Conservation (phyloP, 2,329 filamentous ascomycete genomes). For the Thielaviopsis cerberus region DNA sequence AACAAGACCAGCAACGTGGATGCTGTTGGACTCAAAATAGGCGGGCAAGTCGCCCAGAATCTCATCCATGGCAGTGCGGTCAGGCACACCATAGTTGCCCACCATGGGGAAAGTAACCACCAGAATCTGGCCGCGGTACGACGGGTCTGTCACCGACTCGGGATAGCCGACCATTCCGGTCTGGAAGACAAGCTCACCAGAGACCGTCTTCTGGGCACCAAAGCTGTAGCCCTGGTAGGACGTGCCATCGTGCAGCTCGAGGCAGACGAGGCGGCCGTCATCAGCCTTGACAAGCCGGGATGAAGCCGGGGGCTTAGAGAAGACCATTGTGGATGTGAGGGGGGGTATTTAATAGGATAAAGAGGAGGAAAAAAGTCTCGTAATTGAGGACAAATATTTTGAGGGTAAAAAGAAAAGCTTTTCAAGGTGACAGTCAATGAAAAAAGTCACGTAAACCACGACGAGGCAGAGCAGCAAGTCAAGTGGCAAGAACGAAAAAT, state of each 20-base stretch:
- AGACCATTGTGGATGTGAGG: slow-evolving; percentile 17
- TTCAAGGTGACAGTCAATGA: slow-evolving; percentile 3
- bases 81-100: slow-evolving; percentile 94
- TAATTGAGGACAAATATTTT: not conserved
- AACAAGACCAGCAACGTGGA: slow-evolving; percentile 84
- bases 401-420: slow-evolving; percentile 3
- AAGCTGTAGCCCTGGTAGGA: slow-evolving; percentile 93
- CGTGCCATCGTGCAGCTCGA: slow-evolving; percentile 83
- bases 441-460: slow-evolving; percentile 11
- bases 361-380: not conserved
- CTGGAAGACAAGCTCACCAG: slow-evolving; percentile 96
- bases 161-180: slow-evolving; percentile 99
- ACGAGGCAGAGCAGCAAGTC: slow-evolving; percentile 14
- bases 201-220: slow-evolving; percentile 81
- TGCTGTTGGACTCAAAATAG: slow-evolving; percentile 80
- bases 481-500: slow-evolving; percentile 12
- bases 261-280: slow-evolving; percentile 51
- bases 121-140: slow-evolving; percentile 81
- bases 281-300: slow-evolving; percentile 34
- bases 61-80: slow-evolving; percentile 66
- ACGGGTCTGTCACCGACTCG: slow-evolving; percentile 76
- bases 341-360: slow-evolving; percentile 1
- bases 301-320: slow-evolving; percentile 34
- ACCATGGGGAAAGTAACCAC: slow-evolving; percentile 91
- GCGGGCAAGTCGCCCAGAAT: slow-evolving; percentile 72